A percentile compares a stretch with the other conserved stretches of the same genome.
Conservation (phyloP, 148 eudicot species). For the Persicaria tinctoria region DNA sequence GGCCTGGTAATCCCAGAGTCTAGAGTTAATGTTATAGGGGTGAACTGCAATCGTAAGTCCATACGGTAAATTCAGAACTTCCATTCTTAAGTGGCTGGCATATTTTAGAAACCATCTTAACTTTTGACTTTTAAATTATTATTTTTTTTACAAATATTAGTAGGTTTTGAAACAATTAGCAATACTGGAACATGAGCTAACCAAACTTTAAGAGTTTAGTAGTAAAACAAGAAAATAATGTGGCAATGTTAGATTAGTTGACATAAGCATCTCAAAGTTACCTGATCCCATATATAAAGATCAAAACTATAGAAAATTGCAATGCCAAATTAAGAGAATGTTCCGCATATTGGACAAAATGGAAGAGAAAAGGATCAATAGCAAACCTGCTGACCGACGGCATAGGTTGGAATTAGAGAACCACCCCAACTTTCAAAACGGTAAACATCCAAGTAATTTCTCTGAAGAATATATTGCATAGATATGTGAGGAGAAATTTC, state of each 20-base stretch:
- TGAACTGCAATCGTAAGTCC: constrained; percentile 41
- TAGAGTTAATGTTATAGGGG: constrained; percentile 72
- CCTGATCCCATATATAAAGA: not conserved
- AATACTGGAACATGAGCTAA: constrained; percentile 2
- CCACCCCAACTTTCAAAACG: constrained; percentile 91
- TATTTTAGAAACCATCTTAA: not conserved
- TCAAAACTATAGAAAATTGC: not conserved
- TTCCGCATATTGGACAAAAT: not conserved
- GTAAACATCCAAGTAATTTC: constrained; percentile 88
- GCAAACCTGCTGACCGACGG: constrained; percentile 75
- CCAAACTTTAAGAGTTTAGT: not conserved
- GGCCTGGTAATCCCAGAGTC: constrained; percentile 92
- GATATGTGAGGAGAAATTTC: constrained; percentile 14
- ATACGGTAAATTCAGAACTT: not conserved
- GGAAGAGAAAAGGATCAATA: constrained; percentile 8
- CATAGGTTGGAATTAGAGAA: constrained; percentile 72
- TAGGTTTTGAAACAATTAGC: not conserved
- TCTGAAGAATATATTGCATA: constrained; percentile 37
- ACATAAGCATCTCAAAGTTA: not conserved
- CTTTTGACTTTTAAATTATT: not conserved
- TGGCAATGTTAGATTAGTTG: not conserved
- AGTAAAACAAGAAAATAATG: not conserved
- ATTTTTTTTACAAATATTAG: not conserved
- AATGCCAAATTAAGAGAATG: not conserved
- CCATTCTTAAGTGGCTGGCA: not conserved